phyloP scores from a whole-genome alignment of 371 early-diverging fungal genomes.

The Syncephalastrum racemosum region DNA sequence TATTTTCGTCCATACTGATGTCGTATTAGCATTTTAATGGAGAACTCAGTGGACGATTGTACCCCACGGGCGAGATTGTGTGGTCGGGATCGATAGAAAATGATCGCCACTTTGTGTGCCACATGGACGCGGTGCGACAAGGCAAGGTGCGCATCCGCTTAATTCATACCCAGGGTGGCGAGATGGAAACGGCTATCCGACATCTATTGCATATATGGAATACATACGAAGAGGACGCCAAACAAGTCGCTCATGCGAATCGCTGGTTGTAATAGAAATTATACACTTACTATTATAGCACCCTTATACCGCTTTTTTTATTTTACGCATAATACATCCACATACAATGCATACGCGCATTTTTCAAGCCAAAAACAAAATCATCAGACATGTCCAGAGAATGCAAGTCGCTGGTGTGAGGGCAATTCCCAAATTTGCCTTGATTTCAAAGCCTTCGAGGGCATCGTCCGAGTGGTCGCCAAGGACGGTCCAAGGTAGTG shows the following conservation, averaged over 20 bases:
- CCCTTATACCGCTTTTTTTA: constrained; percentile 6
- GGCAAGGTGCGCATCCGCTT: too few species aligned
- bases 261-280: constrained; percentile 18
- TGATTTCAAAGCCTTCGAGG: constrained; percentile 1
- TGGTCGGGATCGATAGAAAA: constrained; percentile 19
- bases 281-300: not conserved
- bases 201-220: constrained; percentile 16
- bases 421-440: not conserved
- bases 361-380: not conserved
- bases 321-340: constrained; percentile 1
- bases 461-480: constrained; percentile 9
- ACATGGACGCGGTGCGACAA: too few species aligned
- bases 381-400: not conserved
- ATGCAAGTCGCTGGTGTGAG: not conserved
- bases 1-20: not conserved
- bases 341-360: not conserved
- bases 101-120: too few species aligned
- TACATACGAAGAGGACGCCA: constrained; percentile 20
- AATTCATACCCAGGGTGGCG: too few species aligned
- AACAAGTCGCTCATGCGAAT: constrained; percentile 17
- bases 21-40: constrained; percentile 19
- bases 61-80: constrained; percentile 21
- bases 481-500: constrained; percentile 16
- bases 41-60: constrained; percentile 22
- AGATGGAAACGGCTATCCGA: constrained; percentile 11